phyloP scores from a whole-genome alignment of 352 stramenopile genomes.

The Blastocystis sp. region DNA sequence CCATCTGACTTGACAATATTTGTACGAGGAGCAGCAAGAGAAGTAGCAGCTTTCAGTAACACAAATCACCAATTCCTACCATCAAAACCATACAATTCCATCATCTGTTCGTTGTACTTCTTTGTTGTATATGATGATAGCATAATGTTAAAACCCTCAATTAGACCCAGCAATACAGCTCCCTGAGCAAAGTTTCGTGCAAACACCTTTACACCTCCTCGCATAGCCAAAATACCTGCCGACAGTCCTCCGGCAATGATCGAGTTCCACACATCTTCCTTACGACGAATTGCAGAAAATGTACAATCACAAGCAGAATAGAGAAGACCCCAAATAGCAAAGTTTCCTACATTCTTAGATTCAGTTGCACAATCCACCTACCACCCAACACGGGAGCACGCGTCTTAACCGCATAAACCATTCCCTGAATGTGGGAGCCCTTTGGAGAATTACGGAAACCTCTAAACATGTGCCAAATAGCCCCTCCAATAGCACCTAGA shows the following conservation, averaged over 20 bases:
- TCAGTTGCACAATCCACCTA: constrained; percentile 66
- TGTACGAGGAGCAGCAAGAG: constrained; percentile 15
- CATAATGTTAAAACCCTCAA: constrained; percentile 93
- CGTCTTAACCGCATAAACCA: constrained; percentile 82
- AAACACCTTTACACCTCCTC: constrained; percentile 83
- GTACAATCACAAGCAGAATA: constrained; percentile 96
- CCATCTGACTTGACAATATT: not conserved
- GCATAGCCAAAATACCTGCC: constrained; percentile 85
- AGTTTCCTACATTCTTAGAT: constrained; percentile 70
- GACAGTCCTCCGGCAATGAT: constrained; percentile 90
- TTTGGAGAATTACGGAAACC: constrained; percentile 82
- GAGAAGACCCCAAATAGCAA: constrained; percentile 88
- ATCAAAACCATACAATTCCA: constrained; percentile 12
- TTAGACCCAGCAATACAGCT: constrained; percentile 85
- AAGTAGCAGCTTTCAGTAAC: not conserved
- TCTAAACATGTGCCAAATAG: constrained; percentile 90
- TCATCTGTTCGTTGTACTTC: constrained; percentile 37
- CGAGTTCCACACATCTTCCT: constrained; percentile 99
- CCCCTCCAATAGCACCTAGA: constrained; percentile 78
- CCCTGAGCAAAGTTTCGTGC: constrained; percentile 66
- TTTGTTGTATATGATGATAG: constrained; percentile 64
- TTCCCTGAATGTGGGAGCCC: constrained; percentile 66
- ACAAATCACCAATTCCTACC: not conserved
- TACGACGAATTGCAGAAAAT: constrained; percentile 87
- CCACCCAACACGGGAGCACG: constrained; percentile 82